These are phyloP conservation scores for Tilletiopsis washingtonensis DNA, from an alignment of 1,284 basidiomycete species.

Conservation along the genomic window DNA sequence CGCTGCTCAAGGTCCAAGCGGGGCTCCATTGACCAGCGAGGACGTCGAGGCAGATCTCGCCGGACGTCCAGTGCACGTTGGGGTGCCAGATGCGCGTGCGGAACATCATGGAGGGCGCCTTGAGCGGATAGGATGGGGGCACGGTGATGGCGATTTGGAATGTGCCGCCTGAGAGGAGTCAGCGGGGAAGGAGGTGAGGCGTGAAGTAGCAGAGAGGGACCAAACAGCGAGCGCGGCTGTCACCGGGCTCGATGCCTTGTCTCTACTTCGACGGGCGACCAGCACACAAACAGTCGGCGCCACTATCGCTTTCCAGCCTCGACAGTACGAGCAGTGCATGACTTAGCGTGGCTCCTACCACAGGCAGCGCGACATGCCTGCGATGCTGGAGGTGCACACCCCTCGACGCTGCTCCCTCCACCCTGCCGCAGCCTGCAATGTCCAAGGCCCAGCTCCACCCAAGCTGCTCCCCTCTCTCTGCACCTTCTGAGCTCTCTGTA, in stretches of 20 bases:
- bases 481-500: not conserved
- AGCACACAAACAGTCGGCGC: too few species aligned
- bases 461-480: too few species aligned
- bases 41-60: conserved; percentile 47
- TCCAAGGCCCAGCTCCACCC: too few species aligned
- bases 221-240: not conserved
- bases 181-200: not conserved
- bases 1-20: conserved; percentile 43
- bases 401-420: too few species aligned
- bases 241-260: not conserved
- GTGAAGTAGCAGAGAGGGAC: not conserved
- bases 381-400: too few species aligned
- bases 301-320: too few species aligned
- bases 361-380: too few species aligned
- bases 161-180: conserved; percentile 9
- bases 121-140: conserved; percentile 34
- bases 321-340: too few species aligned
- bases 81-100: conserved; percentile 41
- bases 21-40: conserved; percentile 44
- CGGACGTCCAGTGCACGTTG: conserved; percentile 39
- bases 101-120: conserved; percentile 40
- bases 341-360: too few species aligned
- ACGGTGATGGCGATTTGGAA: conserved; percentile 31
- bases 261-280: too few species aligned
- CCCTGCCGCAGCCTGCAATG: too few species aligned